Evolutionary conservation across 2,329 filamentous ascomycete species (phyloP), one percentile per base, ranked within the genome.

Genomic region (Colletotrichum noveboracense): DNA sequence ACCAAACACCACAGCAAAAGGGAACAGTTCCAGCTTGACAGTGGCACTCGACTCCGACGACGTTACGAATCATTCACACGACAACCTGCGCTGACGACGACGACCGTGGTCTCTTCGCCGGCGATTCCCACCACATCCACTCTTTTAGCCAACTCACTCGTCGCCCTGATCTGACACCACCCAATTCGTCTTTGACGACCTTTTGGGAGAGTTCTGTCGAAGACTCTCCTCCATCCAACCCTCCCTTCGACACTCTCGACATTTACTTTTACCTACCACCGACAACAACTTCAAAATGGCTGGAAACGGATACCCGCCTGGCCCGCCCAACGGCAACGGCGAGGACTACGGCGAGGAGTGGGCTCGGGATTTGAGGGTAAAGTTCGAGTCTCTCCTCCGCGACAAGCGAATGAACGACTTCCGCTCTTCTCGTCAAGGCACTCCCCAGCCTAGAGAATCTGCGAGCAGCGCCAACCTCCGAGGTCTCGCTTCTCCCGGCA

Each of bases 371-470:
- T 88, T 98, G 80, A 93, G 94, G 67, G 88, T 94, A 80, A 94
- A 95, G 82, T 98, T 98, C 84, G 95, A 98, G 83, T 94, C 96
- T 78, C 88, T 98, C 76, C 89, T 98, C 82, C 94, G 95, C 83
- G 95, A 94, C 74, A 96, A 95, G 88, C 92, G 96, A 84, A 92
- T 98, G 88, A 96, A 95, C 83, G 94, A 96, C 78, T 89, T 98
- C 38, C 85, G 86, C 8, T 79, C 80, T 26, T 82, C 85, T 66
- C 92, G 94, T 80, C 91, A 92, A 79, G 87, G 89, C 71, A 92
- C 93, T 36, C 77, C 77, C 3, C 75, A 78, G 36, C 89, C 93
- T 88, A 55, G 87, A 88, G 89, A 92, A 79, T 85, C 86, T 70
- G 82, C 87, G 1, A 91, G 91, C 6, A 88, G 87, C 21, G 83